A percentile compares a stretch with the other conserved stretches of the same genome.
Evolutionary conservation across 108 stramenopile genomes (phyloP).

Genomic region (Conticribra weissflogii): DNA sequence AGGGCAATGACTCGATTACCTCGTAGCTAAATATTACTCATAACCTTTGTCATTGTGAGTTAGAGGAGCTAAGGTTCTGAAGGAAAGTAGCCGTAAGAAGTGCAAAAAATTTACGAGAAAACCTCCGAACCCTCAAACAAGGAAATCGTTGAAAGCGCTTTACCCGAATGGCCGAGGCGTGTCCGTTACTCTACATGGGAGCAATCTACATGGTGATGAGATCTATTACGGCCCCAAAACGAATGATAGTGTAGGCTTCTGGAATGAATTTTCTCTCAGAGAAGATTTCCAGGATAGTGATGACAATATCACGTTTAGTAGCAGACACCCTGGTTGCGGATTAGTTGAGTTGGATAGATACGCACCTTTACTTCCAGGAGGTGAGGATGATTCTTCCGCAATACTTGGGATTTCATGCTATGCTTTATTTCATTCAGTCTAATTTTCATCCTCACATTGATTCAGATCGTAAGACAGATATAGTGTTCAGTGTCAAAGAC

Average conservation of each 20-base stretch:
- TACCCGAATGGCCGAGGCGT: conserved; percentile 12
- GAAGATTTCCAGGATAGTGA: conserved; percentile 41
- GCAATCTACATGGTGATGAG: conserved; percentile 30
- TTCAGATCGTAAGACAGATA: conserved; percentile 40
- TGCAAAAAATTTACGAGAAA: background rate
- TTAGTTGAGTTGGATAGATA: conserved; percentile 47
- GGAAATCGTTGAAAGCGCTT: conserved; percentile 19
- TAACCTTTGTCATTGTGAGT: too few relatives aligned
- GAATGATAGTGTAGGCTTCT: conserved; percentile 23
- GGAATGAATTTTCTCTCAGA: conserved; percentile 13
- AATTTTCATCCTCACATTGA: background rate
- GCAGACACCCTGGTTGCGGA: conserved; percentile 41
- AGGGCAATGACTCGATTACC: background rate
- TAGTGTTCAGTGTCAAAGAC: conserved; percentile 43
- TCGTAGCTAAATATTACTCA: background rate
- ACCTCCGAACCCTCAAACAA: conserved; percentile 11
- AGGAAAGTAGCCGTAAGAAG: conserved; percentile 31
- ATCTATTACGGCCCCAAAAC: conserved; percentile 17
- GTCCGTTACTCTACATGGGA: conserved; percentile 30
- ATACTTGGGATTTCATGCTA: too few relatives aligned
- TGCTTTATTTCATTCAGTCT: too few relatives aligned
- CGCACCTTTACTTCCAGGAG: conserved; percentile 32
- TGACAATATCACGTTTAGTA: conserved; percentile 45
- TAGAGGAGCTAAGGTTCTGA: conserved; percentile 42
- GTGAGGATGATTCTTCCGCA: conserved; percentile 23